Evolutionary conservation across 495 filamentous ascomycete genomes (phyloP).

Genomic region (Cercophora newfieldiana): DNA sequence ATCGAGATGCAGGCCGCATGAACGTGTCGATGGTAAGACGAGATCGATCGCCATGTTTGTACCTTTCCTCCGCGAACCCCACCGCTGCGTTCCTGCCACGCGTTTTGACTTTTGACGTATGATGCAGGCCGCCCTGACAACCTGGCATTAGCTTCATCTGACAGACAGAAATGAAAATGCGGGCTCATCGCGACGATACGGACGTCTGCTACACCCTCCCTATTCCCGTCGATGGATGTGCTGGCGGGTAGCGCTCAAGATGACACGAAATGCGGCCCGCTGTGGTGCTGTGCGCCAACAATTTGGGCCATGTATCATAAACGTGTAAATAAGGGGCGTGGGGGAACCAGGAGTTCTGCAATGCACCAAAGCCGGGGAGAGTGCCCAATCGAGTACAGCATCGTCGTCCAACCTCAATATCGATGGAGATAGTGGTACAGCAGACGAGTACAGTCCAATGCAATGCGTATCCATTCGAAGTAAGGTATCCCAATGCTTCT

Average conservation of each 20-base stretch:
- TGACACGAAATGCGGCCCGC: not conserved
- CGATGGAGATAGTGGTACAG: not conserved
- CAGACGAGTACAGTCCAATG: not conserved
- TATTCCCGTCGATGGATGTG: not conserved
- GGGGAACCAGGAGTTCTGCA: too few relatives aligned
- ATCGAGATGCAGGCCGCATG: not conserved
- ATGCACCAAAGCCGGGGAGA: not conserved
- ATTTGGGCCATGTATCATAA: not conserved
- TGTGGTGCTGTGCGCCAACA: not conserved
- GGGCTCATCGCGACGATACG: not conserved
- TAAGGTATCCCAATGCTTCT: not conserved
- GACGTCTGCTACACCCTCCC: not conserved
- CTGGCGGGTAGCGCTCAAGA: too few relatives aligned
- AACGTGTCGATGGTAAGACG: not conserved
- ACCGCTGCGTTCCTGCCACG: not conserved
- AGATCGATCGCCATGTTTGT: not conserved
- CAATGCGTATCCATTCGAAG: not conserved
- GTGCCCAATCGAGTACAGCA: not conserved
- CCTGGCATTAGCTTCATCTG: not conserved
- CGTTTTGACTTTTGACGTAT: not conserved
- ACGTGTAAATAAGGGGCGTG: too few relatives aligned
- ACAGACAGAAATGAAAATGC: not conserved
- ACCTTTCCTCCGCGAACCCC: not conserved
- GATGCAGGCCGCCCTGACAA: not conserved
- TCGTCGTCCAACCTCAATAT: not conserved